These are phyloP conservation scores for Hypoxylon sp. DNA, from an alignment of 2,329 filamentous ascomycete species.

Conservation along the genomic window DNA sequence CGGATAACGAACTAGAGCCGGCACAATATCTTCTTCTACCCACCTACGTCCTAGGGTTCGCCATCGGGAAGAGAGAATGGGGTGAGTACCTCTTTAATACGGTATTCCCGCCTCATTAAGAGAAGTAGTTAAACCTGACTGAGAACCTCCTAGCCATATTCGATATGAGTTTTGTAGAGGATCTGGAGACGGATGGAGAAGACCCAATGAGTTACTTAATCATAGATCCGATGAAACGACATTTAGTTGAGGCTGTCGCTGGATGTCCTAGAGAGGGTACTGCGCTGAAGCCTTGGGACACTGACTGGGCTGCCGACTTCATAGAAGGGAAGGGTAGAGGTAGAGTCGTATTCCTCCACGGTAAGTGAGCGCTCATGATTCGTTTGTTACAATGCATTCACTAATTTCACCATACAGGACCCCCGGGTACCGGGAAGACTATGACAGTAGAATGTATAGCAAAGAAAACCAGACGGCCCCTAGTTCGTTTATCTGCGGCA, in stretches of 20 bases:
- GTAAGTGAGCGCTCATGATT: not conserved
- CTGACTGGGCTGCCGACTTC: conserved; percentile 4
- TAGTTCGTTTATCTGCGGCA: not conserved
- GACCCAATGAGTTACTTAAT: conserved; percentile 2
- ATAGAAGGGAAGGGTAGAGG: conserved; percentile 1
- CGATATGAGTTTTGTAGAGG: conserved; percentile 1
- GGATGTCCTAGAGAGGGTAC: not conserved
- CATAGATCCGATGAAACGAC: not conserved
- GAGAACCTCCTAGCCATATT: not conserved
- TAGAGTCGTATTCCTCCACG: not conserved
- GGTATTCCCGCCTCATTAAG: not conserved
- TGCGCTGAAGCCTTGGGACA: not conserved
- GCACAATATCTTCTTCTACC: conserved; percentile 2
- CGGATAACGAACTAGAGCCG: conserved; percentile 1
- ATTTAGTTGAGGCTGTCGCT: not conserved
- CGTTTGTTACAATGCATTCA: not conserved
- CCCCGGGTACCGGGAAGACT: conserved; percentile 2
- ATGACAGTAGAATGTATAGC: conserved; percentile 15
- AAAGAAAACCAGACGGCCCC: conserved; percentile 1
- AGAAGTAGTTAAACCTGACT: not conserved
- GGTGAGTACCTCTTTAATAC: not conserved
- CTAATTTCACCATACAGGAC: not conserved
- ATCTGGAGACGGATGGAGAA: not conserved
- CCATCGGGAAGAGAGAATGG: conserved; percentile 4
- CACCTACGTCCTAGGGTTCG: conserved; percentile 3